Base-by-base conservation (phyloP, 805 yeast genomes). In the Komagataella mondaviorum region DNA sequence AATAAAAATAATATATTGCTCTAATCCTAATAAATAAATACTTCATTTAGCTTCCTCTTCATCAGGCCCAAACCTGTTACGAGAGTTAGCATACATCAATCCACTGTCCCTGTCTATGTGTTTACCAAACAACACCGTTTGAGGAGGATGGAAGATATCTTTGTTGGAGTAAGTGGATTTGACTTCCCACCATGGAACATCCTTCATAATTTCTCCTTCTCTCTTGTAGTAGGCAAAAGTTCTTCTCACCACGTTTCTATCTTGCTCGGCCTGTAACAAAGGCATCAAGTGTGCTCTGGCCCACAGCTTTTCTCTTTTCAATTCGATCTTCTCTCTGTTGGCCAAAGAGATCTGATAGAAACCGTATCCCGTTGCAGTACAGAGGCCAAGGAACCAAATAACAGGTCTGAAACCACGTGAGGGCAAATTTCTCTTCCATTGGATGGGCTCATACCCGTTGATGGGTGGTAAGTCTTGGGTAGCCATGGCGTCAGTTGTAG, bases 391-490 rank as follows among this genome's bases (percentile, higher is more conserved):
- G 54, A 87, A 73, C 71, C 83, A 87, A 47, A 85, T 72, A 46
- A 79, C 70, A 14, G 95, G 93, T 53, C 91, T 72, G 70, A 87
- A 87, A 2, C 96, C 96, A 58, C 96, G 74, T 2, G 91, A 71
- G 22, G 96, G 96, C 49, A 88, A 69, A 66, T 87, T 83, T 64
- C 95, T 78, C 70, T 83, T 84, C 95, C 95, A 88, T 70, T 87
- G 96, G 54, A 88, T 78, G 47, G 85, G 84, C 56, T 84, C 89
- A 61, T 88, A 87, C 55, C 96, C 95, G 52, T 86, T 88, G 59
- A 78, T 72, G 53, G 96, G 96, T 61, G 96, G 96, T 62, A 88
- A 70, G 62, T 88, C 96, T 74, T 88, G 96, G 44, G 24, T 49
- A 36, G 51, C 51, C 51, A 49, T 49, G 14, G n/a, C 44, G 14